phyloP scores from a whole-genome alignment of 495 filamentous ascomycete species.

The Penicillium subrubescens region DNA sequence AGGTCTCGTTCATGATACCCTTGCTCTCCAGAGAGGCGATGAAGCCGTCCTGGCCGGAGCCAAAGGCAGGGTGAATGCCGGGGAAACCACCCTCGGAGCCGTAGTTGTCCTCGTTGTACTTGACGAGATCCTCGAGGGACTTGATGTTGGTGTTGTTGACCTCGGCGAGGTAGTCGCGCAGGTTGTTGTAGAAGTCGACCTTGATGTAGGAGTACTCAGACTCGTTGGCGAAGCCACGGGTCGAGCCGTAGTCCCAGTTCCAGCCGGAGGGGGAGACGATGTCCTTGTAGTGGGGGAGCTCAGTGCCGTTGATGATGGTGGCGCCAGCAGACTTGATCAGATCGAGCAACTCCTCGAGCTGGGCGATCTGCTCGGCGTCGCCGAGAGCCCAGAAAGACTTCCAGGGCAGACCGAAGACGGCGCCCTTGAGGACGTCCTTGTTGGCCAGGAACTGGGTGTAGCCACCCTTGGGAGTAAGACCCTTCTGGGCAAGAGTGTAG shows the following conservation, averaged over 20 bases:
- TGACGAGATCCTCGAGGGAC: slow-evolving; percentile 66
- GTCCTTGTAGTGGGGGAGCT: slow-evolving; percentile 61
- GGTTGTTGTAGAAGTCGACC: slow-evolving; percentile 78
- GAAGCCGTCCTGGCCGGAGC: slow-evolving; percentile 71
- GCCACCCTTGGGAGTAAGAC: slow-evolving; percentile 53
- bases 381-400: slow-evolving; percentile 64
- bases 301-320: slow-evolving; percentile 68
- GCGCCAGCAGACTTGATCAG: slow-evolving; percentile 64
- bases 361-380: slow-evolving; percentile 51
- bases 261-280: slow-evolving; percentile 65
- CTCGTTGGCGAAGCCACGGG: slow-evolving; percentile 65
- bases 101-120: slow-evolving; percentile 66
- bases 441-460: slow-evolving; percentile 58
- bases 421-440: slow-evolving; percentile 57
- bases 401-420: slow-evolving; percentile 72
- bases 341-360: slow-evolving; percentile 54
- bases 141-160: slow-evolving; percentile 64
- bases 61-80: slow-evolving; percentile 63
- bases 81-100: slow-evolving; percentile 72
- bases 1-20: slow-evolving; percentile 65
- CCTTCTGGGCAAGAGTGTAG: slow-evolving; percentile 58
- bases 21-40: slow-evolving; percentile 59
- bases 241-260: slow-evolving; percentile 73
- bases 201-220: slow-evolving; percentile 73
- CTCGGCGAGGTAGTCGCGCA: slow-evolving; percentile 64